phyloP scores from a whole-genome alignment of 176 grass and related monocot species.

The Melocanna baccifera region DNA sequence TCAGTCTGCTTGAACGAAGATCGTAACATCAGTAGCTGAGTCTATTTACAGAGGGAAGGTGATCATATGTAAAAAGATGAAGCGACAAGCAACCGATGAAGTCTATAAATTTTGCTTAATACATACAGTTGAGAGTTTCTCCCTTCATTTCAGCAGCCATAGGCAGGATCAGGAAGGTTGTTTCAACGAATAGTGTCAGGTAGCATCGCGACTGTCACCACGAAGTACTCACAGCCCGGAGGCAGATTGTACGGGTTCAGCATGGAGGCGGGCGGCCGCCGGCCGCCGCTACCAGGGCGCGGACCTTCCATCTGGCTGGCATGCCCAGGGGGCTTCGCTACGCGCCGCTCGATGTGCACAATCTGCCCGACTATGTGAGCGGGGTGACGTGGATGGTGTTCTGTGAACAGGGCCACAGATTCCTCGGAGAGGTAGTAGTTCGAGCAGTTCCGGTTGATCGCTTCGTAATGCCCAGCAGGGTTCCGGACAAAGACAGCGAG shows the following conservation, averaged over 20 bases:
- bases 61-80: slow-evolving; percentile 42
- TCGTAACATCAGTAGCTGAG: slow-evolving; percentile 30
- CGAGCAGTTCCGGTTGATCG: slow-evolving; percentile 62
- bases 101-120: slow-evolving; percentile 36
- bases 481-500: slow-evolving; percentile 71
- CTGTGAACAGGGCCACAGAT: slow-evolving; percentile 79
- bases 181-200: slow-evolving; percentile 58
- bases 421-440: slow-evolving; percentile 95
- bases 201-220: slow-evolving; percentile 96
- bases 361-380: slow-evolving; percentile 87
- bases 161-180: slow-evolving; percentile 86
- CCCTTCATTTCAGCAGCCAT: slow-evolving; percentile 93
- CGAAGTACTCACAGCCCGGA: slow-evolving; percentile 76
- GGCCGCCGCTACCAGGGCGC: slow-evolving; percentile 23
- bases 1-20: slow-evolving; percentile 41
- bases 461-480: slow-evolving; percentile 72
- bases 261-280: slow-evolving; percentile 13
- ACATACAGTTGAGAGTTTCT: slow-evolving; percentile 75
- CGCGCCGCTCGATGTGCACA: slow-evolving; percentile 73
- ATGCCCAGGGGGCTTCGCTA: not conserved
- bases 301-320: slow-evolving; percentile 27
- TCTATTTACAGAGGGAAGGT: slow-evolving; percentile 41
- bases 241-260: slow-evolving; percentile 69
- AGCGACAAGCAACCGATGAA: slow-evolving; percentile 7
- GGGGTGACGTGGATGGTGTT: slow-evolving; percentile 54